Evolutionary conservation across 2,329 filamentous ascomycete genomes (phyloP).

Genomic region (Stachybotrys chlorohalonatus): DNA sequence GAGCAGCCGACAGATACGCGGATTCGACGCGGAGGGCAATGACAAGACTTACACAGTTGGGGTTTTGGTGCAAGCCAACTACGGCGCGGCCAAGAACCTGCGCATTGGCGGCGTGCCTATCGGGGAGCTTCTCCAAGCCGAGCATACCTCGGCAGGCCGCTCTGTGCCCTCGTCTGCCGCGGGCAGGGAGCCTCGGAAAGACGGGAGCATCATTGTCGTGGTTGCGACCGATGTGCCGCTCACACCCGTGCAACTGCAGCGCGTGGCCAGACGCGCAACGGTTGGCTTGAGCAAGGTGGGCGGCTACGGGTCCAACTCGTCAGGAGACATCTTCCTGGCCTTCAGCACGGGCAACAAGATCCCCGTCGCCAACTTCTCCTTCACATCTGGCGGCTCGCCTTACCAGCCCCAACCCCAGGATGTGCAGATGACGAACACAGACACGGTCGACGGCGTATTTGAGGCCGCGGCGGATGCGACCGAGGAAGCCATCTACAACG

Average conservation of each 20-base stretch:
- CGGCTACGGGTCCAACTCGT: slow-evolving; percentile 51
- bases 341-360: slow-evolving; percentile 53
- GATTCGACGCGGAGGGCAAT: slow-evolving; percentile 21
- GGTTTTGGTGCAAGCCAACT: slow-evolving; percentile 57
- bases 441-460: slow-evolving; percentile 50
- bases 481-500: slow-evolving; percentile 59
- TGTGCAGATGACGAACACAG: slow-evolving; percentile 42
- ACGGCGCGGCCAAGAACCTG: slow-evolving; percentile 47
- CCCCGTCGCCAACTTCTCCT: slow-evolving; percentile 19
- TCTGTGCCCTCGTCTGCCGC: slow-evolving; percentile 3
- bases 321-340: slow-evolving; percentile 59
- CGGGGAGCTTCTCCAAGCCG: slow-evolving; percentile 43
- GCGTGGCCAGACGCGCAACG: slow-evolving; percentile 51
- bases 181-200: slow-evolving; percentile 17
- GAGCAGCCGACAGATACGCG: slow-evolving; percentile 46
- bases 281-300: slow-evolving; percentile 53
- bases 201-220: slow-evolving; percentile 25
- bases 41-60: slow-evolving; percentile 45
- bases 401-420: background rate
- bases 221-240: slow-evolving; percentile 22
- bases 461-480: slow-evolving; percentile 53
- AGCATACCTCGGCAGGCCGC: slow-evolving; percentile 10
- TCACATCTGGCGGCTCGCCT: background rate
- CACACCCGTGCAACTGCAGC: slow-evolving; percentile 21
- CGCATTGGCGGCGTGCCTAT: slow-evolving; percentile 52